Conservation (phyloP, 1,139 yeast species). For the Suhomyces yuchorum region DNA sequence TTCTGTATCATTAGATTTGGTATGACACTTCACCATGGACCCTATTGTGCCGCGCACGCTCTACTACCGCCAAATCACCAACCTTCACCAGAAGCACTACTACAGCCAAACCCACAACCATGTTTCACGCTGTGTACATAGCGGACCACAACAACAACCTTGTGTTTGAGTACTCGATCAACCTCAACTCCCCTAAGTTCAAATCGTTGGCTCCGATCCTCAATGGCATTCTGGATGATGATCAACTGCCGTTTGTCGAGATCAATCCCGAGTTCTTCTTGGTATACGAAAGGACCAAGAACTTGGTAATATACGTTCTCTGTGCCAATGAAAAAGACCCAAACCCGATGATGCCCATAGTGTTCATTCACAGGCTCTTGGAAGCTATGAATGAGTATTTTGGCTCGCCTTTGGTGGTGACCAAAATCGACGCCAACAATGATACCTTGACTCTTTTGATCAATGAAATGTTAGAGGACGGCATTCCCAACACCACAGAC, state of each 20-base stretch:
- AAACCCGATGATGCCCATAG: conserved; percentile 57
- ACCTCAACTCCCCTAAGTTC: conserved; percentile 54
- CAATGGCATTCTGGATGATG: conserved; percentile 8
- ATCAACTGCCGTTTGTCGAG: conserved; percentile 25
- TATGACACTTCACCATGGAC: neutral
- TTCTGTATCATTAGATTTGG: too few relatives aligned
- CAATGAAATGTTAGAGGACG: conserved; percentile 76
- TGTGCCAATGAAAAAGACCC: conserved; percentile 21
- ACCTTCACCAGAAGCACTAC: too few relatives aligned
- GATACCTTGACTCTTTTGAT: conserved; percentile 61
- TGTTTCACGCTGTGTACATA: conserved; percentile 62
- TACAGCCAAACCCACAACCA: conserved; percentile 1
- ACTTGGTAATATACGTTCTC: conserved; percentile 32
- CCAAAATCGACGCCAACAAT: conserved; percentile 63
- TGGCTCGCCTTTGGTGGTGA: conserved; percentile 55
- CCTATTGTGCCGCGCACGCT: neutral
- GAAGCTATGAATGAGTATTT: conserved; percentile 60
- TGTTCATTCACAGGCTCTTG: conserved; percentile 55
- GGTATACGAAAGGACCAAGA: conserved; percentile 26
- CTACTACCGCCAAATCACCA: neutral
- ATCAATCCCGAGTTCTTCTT: conserved; percentile 34
- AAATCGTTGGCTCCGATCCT: conserved; percentile 30
- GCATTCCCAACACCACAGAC: conserved; percentile 73
- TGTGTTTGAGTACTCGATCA: conserved; percentile 58
- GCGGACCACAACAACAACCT: conserved; percentile 56